These are phyloP conservation scores for Cyclocybe aegerita DNA, from an alignment of 768 basidiomycete genomes.

Conservation along the genomic window DNA sequence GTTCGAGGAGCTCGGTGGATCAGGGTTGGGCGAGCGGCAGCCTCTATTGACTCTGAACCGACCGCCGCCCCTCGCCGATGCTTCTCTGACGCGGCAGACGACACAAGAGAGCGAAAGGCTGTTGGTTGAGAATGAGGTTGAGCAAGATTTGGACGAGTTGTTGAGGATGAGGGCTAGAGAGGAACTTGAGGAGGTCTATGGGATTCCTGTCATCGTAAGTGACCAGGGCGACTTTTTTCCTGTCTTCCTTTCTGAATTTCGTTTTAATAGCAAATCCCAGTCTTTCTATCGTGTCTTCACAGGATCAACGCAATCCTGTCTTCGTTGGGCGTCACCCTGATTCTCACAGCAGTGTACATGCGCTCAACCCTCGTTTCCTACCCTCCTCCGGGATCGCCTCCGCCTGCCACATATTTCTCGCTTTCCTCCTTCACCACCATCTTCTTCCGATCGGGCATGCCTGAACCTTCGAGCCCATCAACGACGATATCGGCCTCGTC, in stretches of 20 bases:
- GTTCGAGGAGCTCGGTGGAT: neutral
- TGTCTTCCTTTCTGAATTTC: conserved; percentile 6
- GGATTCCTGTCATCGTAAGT: conserved; percentile 76
- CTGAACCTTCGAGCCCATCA: too few species aligned
- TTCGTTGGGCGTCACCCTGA: conserved; percentile 63
- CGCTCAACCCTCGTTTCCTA: conserved; percentile 45
- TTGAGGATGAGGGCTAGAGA: conserved; percentile 63
- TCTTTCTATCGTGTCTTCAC: conserved; percentile 76
- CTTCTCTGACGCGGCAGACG: conserved; percentile 8
- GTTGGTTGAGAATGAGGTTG: conserved; percentile 41
- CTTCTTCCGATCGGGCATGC: neutral
- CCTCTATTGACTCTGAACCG: conserved; percentile 27
- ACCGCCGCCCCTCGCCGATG: neutral
- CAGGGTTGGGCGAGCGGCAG: conserved; percentile 29
- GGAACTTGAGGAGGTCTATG: conserved; percentile 79
- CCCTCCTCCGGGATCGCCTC: conserved; percentile 9
- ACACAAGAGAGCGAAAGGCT: conserved; percentile 18
- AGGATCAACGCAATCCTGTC: conserved; percentile 73
- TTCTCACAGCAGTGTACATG: conserved; percentile 62
- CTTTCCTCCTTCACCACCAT: neutral
- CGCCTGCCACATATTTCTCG: conserved; percentile 5
- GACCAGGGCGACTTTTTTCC: neutral
- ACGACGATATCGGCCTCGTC: neutral
- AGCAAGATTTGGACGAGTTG: conserved; percentile 67
- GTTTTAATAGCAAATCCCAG: conserved; percentile 61